Evolutionary conservation across 306 rosid genomes (phyloP).

Genomic region (Cicer bijugum): DNA sequence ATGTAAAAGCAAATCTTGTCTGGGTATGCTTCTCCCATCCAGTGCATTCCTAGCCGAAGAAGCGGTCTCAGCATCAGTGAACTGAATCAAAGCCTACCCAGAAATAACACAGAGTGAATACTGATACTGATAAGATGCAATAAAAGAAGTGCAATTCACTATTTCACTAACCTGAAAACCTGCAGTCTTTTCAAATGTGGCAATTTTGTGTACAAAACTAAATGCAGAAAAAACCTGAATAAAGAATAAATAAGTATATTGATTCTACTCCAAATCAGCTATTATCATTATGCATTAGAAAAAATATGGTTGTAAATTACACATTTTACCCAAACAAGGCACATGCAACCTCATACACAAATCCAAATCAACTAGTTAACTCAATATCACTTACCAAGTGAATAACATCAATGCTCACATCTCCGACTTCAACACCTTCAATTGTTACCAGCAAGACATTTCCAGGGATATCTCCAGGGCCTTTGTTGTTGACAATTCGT

Average conservation of each 20-base stretch:
- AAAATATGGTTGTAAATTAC: neutral
- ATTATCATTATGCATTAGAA: neutral
- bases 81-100: too few species aligned
- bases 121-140: too few species aligned
- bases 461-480: constrained; percentile 76
- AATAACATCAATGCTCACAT: constrained; percentile 82
- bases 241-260: constrained; percentile 32
- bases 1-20: too few species aligned
- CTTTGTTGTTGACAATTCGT: constrained; percentile 73
- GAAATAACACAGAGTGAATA: too few species aligned
- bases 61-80: too few species aligned
- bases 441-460: constrained; percentile 77
- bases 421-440: constrained; percentile 80
- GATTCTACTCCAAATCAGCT: constrained; percentile 8
- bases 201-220: too few species aligned
- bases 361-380: constrained; percentile 19
- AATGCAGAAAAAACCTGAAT: constrained; percentile 76
- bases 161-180: too few species aligned
- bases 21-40: too few species aligned
- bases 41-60: too few species aligned
- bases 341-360: constrained; percentile 1
- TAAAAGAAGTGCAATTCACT: too few species aligned
- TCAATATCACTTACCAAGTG: constrained; percentile 63
- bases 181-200: too few species aligned
- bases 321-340: constrained; percentile 1